A percentile compares a stretch with the other conserved stretches of the same genome.
Conservation (phyloP, 2,329 filamentous ascomycete genomes). For the Aureobasidium sp. region DNA sequence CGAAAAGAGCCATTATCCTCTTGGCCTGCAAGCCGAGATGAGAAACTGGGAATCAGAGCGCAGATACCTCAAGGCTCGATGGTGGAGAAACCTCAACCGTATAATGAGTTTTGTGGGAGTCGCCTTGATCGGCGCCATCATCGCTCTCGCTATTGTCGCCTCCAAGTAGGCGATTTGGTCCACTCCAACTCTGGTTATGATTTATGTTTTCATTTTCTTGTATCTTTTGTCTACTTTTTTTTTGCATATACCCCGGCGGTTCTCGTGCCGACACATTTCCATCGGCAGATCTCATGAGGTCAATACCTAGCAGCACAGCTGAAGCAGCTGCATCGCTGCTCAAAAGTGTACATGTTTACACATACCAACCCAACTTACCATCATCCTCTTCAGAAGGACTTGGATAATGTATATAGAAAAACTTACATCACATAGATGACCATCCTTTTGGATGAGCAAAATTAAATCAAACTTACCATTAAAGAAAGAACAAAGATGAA, state of each 20-base stretch:
- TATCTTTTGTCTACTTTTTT: background rate
- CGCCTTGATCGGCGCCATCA: conserved; percentile 26
- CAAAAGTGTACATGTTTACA: background rate
- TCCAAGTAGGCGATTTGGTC: conserved; percentile 15
- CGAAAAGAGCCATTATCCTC: background rate
- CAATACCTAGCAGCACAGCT: too few species aligned
- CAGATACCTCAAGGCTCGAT: conserved; percentile 25
- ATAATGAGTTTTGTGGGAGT: conserved; percentile 30
- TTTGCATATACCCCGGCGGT: conserved; percentile 2
- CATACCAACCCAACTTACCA: background rate
- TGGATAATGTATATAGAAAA: conserved; percentile 1
- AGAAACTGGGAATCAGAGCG: conserved; percentile 24
- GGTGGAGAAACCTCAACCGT: conserved; percentile 30
- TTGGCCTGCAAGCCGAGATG: conserved; percentile 1
- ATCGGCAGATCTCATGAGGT: background rate
- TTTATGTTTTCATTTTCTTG: background rate
- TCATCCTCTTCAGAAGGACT: background rate
- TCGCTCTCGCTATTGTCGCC: conserved; percentile 27
- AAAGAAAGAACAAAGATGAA: background rate
- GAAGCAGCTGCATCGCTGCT: too few species aligned
- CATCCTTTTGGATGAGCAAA: background rate
- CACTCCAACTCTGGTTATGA: background rate
- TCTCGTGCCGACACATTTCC: background rate
- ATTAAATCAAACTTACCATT: background rate
- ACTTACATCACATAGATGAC: background rate